Evolutionary conservation across 1,284 basidiomycete species (phyloP).

Genomic region (Pseudozyma flocculosa): DNA sequence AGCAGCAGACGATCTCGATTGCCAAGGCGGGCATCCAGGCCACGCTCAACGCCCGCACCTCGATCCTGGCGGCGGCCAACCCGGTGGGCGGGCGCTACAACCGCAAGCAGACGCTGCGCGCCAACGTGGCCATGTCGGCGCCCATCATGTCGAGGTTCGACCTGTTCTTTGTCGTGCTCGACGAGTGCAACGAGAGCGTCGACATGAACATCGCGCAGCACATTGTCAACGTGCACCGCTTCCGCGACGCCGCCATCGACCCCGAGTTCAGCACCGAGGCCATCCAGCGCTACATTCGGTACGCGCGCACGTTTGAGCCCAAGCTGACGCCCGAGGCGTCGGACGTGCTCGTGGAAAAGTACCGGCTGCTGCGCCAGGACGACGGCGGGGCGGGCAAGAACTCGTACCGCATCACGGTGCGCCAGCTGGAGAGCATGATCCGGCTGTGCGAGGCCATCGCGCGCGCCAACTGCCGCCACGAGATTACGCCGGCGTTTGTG

Average conservation of each 20-base stretch:
- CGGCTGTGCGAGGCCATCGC: slow-evolving; percentile 93
- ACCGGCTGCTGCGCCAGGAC: slow-evolving; percentile 90
- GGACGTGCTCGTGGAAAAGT: slow-evolving; percentile 89
- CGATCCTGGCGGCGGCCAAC: slow-evolving; percentile 96
- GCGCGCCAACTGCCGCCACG: slow-evolving; percentile 77
- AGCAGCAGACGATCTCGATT: slow-evolving; percentile 99
- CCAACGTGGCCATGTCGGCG: slow-evolving; percentile 98
- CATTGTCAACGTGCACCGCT: slow-evolving; percentile 95
- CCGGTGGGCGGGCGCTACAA: slow-evolving; percentile 98
- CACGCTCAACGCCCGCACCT: slow-evolving; percentile 96
- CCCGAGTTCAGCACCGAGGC: slow-evolving; percentile 77
- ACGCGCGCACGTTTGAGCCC: slow-evolving; percentile 82
- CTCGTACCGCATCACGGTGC: slow-evolving; percentile 89
- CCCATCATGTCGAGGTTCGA: slow-evolving; percentile 95
- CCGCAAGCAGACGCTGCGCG: slow-evolving; percentile 93
- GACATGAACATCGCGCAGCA: slow-evolving; percentile 95
- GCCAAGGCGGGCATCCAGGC: slow-evolving; percentile 99
- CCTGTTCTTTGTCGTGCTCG: slow-evolving; percentile 91
- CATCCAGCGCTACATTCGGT: slow-evolving; percentile 95
- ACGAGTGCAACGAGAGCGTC: slow-evolving; percentile 88
- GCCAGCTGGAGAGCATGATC: slow-evolving; percentile 90
- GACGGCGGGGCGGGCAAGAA: slow-evolving; percentile 86
- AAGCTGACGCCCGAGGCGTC: slow-evolving; percentile 82
- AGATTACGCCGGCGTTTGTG: slow-evolving; percentile 82
- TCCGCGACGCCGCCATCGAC: slow-evolving; percentile 72